Conservation (phyloP, 2,329 filamentous ascomycete species). For the Fusarium verrucosum region DNA sequence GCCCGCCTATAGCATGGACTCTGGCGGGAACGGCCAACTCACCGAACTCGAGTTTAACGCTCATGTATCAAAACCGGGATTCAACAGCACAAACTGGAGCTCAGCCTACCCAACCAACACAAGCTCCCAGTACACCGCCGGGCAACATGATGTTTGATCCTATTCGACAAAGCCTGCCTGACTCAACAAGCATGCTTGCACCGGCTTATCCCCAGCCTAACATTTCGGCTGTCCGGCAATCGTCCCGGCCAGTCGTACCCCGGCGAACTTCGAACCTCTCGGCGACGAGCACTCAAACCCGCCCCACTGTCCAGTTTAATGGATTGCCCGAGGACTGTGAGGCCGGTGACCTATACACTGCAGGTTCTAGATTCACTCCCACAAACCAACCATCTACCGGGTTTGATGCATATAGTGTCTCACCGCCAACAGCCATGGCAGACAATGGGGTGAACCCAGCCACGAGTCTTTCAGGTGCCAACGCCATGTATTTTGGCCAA, state of each 20-base stretch:
- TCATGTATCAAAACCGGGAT: conserved; percentile 73
- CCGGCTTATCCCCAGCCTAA: conserved; percentile 60
- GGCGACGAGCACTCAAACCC: conserved; percentile 28
- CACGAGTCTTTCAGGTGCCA: conserved; percentile 25
- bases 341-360: conserved; percentile 47
- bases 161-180: conserved; percentile 64
- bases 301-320: conserved; percentile 46
- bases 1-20: conserved; percentile 77
- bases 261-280: conserved; percentile 42
- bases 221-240: conserved; percentile 59
- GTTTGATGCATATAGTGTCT: conserved; percentile 56
- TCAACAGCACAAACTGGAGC: not conserved
- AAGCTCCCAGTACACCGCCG: conserved; percentile 59
- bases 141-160: conserved; percentile 70
- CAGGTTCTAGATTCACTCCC: conserved; percentile 51
- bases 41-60: conserved; percentile 81
- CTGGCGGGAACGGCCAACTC: conserved; percentile 89
- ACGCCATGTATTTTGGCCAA: conserved; percentile 44
- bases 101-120: conserved; percentile 19
- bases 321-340: conserved; percentile 45
- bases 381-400: conserved; percentile 54
- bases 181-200: conserved; percentile 58
- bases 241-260: conserved; percentile 47
- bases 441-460: conserved; percentile 43
- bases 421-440: conserved; percentile 54